phyloP scores from a whole-genome alignment of 129 eudicot genomes.

The Ambrosia artemisiifolia region DNA sequence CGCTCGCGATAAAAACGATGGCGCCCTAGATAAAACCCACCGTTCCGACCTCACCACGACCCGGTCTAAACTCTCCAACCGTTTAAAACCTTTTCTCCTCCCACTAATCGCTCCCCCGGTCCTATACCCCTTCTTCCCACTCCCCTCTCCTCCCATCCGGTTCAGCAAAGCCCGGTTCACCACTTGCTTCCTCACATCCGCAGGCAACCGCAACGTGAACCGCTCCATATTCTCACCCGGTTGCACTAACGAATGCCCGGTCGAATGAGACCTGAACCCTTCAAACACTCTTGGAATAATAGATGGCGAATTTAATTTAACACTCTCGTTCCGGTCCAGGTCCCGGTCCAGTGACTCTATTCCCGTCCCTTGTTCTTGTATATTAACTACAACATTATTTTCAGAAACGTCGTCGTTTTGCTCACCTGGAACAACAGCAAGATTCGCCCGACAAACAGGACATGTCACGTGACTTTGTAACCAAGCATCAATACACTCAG shows the following conservation, averaged over 20 bases:
- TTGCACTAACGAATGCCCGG: constrained; percentile 48
- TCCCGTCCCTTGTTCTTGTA: neutral
- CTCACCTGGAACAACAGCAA: constrained; percentile 1
- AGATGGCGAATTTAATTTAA: constrained; percentile 16
- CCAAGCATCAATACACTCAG: constrained; percentile 58
- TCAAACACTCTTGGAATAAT: constrained; percentile 13
- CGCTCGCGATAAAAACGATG: constrained; percentile 39
- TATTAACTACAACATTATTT: constrained; percentile 2
- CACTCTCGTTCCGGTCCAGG: neutral
- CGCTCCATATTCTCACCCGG: constrained; percentile 49
- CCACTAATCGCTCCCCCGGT: constrained; percentile 26
- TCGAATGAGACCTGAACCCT: constrained; percentile 49
- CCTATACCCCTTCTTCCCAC: constrained; percentile 43
- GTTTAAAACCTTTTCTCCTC: constrained; percentile 19
- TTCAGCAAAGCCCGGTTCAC: constrained; percentile 31
- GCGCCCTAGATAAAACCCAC: constrained; percentile 34
- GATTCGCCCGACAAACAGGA: constrained; percentile 61
- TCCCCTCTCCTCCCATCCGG: constrained; percentile 32
- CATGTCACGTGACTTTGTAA: constrained; percentile 52
- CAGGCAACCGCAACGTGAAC: constrained; percentile 55
- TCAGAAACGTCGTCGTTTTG: constrained; percentile 10
- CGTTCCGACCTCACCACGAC: constrained; percentile 31
- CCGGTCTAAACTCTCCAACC: constrained; percentile 38
- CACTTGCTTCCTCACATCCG: constrained; percentile 43
- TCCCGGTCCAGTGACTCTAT: constrained; percentile 10